A percentile compares a stretch with the other conserved stretches of the same genome.
These are phyloP conservation scores for Yamadazyma epiphylla DNA, from an alignment of 1,139 yeast species.

Conservation along the genomic window DNA sequence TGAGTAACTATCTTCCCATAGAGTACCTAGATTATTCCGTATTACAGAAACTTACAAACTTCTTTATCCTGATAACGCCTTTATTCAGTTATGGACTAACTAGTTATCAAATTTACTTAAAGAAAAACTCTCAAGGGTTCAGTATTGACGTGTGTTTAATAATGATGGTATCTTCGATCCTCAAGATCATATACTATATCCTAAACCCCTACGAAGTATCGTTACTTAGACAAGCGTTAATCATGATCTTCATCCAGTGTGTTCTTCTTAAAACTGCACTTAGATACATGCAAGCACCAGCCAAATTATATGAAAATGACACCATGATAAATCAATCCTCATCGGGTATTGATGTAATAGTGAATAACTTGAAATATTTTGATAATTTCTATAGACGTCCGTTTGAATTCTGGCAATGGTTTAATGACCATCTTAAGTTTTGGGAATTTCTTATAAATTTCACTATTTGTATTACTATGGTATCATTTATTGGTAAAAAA, in stretches of 20 bases:
- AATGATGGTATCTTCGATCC: constrained; percentile 74
- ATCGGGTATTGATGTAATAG: constrained; percentile 6
- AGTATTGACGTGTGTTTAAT: constrained; percentile 88
- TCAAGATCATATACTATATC: constrained; percentile 72
- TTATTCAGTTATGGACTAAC: constrained; percentile 84
- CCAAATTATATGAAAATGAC: constrained; percentile 32
- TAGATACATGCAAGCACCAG: constrained; percentile 43
- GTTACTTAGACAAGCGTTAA: constrained; percentile 67
- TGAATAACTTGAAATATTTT: constrained; percentile 45
- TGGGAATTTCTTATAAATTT: constrained; percentile 67
- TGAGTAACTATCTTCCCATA: too few relatives aligned
- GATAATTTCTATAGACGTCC: constrained; percentile 70
- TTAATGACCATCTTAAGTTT: constrained; percentile 45
- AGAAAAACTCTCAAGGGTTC: constrained; percentile 71
- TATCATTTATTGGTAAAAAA: constrained; percentile 44
- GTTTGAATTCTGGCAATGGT: constrained; percentile 84
- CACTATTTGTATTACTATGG: constrained; percentile 29
- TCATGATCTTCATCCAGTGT: constrained; percentile 74
- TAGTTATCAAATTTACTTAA: constrained; percentile 59
- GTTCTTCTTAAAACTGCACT: constrained; percentile 61
- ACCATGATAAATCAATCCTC: constrained; percentile 20
- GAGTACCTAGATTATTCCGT: neutral
- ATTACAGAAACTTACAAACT: constrained; percentile 6
- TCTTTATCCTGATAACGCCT: constrained; percentile 46
- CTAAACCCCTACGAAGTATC: constrained; percentile 79